Evolutionary conservation across 345 rosid genomes (phyloP), one percentile per base, ranked within the genome.

Genomic region (Ricinus communis): DNA sequence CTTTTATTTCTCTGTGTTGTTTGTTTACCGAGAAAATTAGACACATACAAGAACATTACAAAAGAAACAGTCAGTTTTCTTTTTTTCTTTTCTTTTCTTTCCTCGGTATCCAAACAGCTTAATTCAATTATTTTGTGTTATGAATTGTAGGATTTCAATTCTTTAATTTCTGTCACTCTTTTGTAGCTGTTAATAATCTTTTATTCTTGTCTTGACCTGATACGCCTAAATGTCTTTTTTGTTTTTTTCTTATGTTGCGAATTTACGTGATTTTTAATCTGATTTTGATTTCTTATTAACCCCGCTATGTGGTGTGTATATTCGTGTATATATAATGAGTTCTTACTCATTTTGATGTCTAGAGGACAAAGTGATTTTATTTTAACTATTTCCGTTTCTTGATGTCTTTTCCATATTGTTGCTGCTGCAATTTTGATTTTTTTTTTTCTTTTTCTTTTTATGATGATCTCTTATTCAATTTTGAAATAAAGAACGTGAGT

Each of bases 11-110:
- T 8, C 1, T 43, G 12, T 43, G 4, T 31, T 58, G 11, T 6
- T 58, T 58, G 62, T 31, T 58, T 31, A 5, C 62, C 41, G 22
- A 31, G 40, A 31, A 58, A 58, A 31, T 57, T 57, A n/a, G n/a
- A 4, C 3, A 28, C 36, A 1, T 30, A 19, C 21, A 4, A n/a
- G 24, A 51, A 19, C 24, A 19, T 19, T 0, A 16, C 43, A n/a
- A 7, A 16, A 50, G 21, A 50, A 50, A 50, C 31, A 36, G 12
- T 56, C 61, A 10, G 6, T 28, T 13, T 27, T 38, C 9, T 9
- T 43, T 43, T 9, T 43, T 33, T 33, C 38, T 33, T 49, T 2
- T 15, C n/a, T 54, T 12, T 28, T 7, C 14, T 56, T 56, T 56
- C n/a, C 61, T 56, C 31, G 0, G 19, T 33, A 5, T 27, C 6